phyloP scores from a whole-genome alignment of 1,139 yeast genomes.

The Pichia sp. region DNA sequence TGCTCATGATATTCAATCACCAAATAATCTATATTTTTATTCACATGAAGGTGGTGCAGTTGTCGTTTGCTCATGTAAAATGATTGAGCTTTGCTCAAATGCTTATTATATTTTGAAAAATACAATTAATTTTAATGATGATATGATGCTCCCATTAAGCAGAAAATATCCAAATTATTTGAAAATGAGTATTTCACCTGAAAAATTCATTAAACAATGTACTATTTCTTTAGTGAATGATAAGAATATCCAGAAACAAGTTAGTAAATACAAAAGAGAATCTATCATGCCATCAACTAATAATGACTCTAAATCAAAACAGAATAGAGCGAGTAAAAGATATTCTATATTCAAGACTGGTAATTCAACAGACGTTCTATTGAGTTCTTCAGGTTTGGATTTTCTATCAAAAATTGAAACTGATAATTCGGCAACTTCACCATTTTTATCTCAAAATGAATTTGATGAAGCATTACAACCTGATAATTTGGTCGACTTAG shows the following conservation, averaged over 20 bases:
- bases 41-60: constrained; percentile 64
- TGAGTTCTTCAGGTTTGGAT: constrained; percentile 56
- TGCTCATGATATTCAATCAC: constrained; percentile 9
- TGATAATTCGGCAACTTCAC: constrained; percentile 18
- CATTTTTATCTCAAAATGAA: constrained; percentile 24
- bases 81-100: constrained; percentile 53
- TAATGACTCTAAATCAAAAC: background rate
- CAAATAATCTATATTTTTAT: constrained; percentile 38
- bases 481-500: constrained; percentile 8
- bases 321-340: constrained; percentile 31
- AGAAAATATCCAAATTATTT: constrained; percentile 71
- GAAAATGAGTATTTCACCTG: constrained; percentile 52
- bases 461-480: constrained; percentile 14
- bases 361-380: constrained; percentile 43
- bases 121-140: constrained; percentile 50
- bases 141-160: constrained; percentile 59
- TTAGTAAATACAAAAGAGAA: constrained; percentile 16
- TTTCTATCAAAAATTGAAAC: constrained; percentile 32
- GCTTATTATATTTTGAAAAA: constrained; percentile 33
- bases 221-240: constrained; percentile 54
- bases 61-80: constrained; percentile 53
- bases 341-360: constrained; percentile 61
- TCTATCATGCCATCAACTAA: constrained; percentile 4
- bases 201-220: constrained; percentile 54
- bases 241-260: constrained; percentile 30